Evolutionary conservation across 306 rosid genomes (phyloP).

Genomic region (Castanospermum australe): DNA sequence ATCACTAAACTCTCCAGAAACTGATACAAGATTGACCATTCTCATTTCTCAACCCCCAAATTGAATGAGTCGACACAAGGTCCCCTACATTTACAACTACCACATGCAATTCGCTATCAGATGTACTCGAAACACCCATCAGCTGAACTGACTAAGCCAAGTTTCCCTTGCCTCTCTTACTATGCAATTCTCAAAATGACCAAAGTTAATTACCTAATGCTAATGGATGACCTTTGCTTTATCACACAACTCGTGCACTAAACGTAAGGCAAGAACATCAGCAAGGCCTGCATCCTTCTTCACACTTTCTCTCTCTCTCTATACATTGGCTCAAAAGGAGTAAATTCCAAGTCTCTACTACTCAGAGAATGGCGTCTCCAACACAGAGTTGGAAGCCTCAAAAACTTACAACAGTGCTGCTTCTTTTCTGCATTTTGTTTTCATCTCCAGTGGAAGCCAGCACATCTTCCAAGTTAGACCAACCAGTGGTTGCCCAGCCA

Average conservation of each 20-base stretch:
- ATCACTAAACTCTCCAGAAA: slow-evolving; percentile 7
- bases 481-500: slow-evolving; percentile 26
- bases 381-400: slow-evolving; percentile 28
- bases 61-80: slow-evolving; percentile 36
- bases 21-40: slow-evolving; percentile 18
- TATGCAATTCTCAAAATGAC: slow-evolving; percentile 27
- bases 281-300: neutral
- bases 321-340: neutral
- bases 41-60: neutral
- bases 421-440: slow-evolving; percentile 35
- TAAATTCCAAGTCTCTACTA: slow-evolving; percentile 1
- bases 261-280: slow-evolving; percentile 31
- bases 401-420: neutral
- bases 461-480: slow-evolving; percentile 32
- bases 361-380: slow-evolving; percentile 38
- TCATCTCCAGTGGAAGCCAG: slow-evolving; percentile 22
- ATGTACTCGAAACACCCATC: slow-evolving; percentile 2
- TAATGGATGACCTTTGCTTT: slow-evolving; percentile 24
- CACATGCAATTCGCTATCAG: slow-evolving; percentile 64
- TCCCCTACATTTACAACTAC: slow-evolving; percentile 60
- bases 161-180: slow-evolving; percentile 18
- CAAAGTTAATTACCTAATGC: slow-evolving; percentile 39
- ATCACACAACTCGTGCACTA: slow-evolving; percentile 17
- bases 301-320: neutral
- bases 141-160: slow-evolving; percentile 22